phyloP scores from a whole-genome alignment of 2,329 filamentous ascomycete species.

The Pestalotiopsis sp. region DNA sequence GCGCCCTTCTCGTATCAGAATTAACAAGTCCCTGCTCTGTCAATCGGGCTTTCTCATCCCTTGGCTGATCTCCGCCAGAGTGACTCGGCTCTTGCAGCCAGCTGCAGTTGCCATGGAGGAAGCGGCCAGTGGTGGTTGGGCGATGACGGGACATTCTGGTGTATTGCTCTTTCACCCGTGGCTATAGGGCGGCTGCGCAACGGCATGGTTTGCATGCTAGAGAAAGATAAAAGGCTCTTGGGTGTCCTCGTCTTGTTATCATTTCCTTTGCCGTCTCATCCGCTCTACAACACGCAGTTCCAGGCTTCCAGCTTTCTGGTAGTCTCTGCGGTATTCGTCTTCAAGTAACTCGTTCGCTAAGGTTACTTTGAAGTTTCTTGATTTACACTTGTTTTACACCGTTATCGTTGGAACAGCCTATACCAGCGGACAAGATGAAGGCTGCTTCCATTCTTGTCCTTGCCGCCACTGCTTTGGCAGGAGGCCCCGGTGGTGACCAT shows the following conservation, averaged over 20 bases:
- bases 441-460: conserved; percentile 27
- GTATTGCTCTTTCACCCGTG: conserved; percentile 19
- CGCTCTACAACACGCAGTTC: not conserved
- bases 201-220: conserved; percentile 19
- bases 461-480: conserved; percentile 28
- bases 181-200: conserved; percentile 5
- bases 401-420: conserved; percentile 11
- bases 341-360: conserved; percentile 36
- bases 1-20: conserved; percentile 21
- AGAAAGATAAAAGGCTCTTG: conserved; percentile 24
- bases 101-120: conserved; percentile 16
- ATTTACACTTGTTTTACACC: conserved; percentile 3
- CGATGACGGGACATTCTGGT: conserved; percentile 22
- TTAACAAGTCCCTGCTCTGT: conserved; percentile 12
- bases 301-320: not conserved
- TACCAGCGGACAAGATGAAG: conserved; percentile 29
- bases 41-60: not conserved
- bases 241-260: conserved; percentile 17
- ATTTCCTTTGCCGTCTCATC: conserved; percentile 19
- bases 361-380: conserved; percentile 29
- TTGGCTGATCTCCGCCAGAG: conserved; percentile 15
- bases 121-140: conserved; percentile 14
- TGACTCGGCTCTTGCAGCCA: conserved; percentile 15
- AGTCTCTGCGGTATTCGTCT: conserved; percentile 11
- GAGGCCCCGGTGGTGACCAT: conserved; percentile 7